phyloP scores from a whole-genome alignment of 805 yeast genomes.

The Metschnikowia proteae region DNA sequence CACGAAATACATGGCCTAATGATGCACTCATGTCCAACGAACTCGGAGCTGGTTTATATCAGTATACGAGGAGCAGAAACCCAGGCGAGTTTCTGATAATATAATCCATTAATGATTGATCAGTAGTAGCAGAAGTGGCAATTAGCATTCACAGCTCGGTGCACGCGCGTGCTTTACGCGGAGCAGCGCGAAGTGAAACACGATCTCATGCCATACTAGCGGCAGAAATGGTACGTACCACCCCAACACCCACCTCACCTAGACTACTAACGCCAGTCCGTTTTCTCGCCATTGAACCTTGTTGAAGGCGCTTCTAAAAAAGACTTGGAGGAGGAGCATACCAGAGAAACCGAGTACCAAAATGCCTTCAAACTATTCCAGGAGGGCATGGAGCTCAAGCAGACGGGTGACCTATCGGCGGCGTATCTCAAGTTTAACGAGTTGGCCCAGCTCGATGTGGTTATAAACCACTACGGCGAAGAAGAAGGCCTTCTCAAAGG shows the following conservation, averaged over 20 bases:
- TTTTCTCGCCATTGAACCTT: conserved; percentile 76
- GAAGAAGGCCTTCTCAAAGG: conserved; percentile 37
- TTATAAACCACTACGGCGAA: conserved; percentile 43
- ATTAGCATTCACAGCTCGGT: background rate
- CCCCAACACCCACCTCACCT: background rate
- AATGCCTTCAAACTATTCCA: conserved; percentile 77
- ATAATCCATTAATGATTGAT: no score
- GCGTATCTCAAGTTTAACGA: conserved; percentile 58
- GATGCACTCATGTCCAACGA: no score
- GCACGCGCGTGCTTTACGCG: background rate
- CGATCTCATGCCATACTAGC: background rate
- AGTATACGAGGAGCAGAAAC: no score
- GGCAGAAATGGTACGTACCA: conserved; percentile 4
- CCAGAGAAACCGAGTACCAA: conserved; percentile 87
- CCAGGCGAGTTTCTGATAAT: no score
- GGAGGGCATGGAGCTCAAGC: conserved; percentile 62
- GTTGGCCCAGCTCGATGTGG: conserved; percentile 65
- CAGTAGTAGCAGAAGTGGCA: no score
- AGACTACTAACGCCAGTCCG: conserved; percentile 37
- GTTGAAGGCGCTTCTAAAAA: conserved; percentile 65
- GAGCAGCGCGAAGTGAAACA: conserved; percentile 1
- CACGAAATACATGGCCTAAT: background rate
- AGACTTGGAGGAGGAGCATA: conserved; percentile 71
- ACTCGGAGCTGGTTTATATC: no score
- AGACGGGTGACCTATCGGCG: conserved; percentile 40